Base-by-base conservation (phyloP, 352 stramenopile species). In the Hyaloperonospora arabidopsidis region DNA sequence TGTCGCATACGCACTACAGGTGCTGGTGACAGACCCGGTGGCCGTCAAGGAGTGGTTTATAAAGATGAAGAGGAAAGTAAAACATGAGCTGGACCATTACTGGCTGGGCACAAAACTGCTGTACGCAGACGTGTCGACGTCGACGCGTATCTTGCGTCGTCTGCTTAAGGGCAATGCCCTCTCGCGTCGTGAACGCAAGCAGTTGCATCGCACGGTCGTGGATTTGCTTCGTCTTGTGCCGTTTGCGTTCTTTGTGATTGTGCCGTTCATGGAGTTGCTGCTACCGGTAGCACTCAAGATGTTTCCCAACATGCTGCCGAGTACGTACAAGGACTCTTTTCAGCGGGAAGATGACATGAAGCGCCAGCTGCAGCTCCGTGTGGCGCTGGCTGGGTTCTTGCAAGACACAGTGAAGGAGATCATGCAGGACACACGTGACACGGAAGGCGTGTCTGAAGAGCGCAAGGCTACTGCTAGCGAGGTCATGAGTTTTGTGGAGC, bases 231-330 rank as follows among this genome's bases (percentile, higher is more conserved):
- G 97, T 50, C 72, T 99, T 8, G 93, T 99, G 57, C 97, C 97
- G 23, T 98, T 99, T 54, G 81, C 82, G 22, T 97, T 99, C 72
- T 98, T 98, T 65, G 73, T 98, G 49, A 75, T 98, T 34, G 95
- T 99, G 39, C 97, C 97, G 14, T 98, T 98, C 67, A 98, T 98
- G 92, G 97, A 99, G 70, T 80, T 99, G 63, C 71, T 97, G 43
- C 71, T 99, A 25, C 97, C 96, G 0, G 90, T 99, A 67, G 95
- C 95, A 17, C 78, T 99, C 19, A 97, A 97, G 63, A 67, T 99
- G 32, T 99, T 99, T 79, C 97, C 97, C 2, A 98, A 98, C 79
- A 98, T 99, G 95, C 74, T 99, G 18, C 97, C 97, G 18, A 97
- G 86, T 59, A 98, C 95, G 25, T 99, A 98, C 75, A 91, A 96